Percentiles rank a stretch among this genome's conserved stretches.
phyloP scores from a whole-genome alignment of 768 basidiomycete species.

The Dictyophora rubrovolvata region DNA sequence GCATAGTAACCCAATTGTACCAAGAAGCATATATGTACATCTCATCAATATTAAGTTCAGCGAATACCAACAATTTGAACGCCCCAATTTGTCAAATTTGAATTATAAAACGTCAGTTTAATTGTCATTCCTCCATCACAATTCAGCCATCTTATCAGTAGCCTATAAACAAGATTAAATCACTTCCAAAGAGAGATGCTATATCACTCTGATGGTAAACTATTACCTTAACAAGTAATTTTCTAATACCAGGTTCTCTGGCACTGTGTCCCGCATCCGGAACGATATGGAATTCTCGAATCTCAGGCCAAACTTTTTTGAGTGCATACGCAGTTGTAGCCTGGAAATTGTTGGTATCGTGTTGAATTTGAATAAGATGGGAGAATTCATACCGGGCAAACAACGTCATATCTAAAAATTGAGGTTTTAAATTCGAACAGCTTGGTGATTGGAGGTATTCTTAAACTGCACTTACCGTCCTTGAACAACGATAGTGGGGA shows the following conservation, averaged over 20 bases:
- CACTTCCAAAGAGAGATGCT: not conserved
- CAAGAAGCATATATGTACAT: too few species aligned
- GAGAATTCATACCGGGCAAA: constrained; percentile 61
- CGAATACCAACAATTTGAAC: too few species aligned
- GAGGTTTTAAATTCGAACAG: not conserved
- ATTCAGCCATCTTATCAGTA: constrained; percentile 11
- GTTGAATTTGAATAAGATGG: not conserved
- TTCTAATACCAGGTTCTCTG: constrained; percentile 59
- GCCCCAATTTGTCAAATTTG: too few species aligned
- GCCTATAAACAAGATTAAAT: constrained; percentile 7
- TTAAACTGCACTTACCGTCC: constrained; percentile 34
- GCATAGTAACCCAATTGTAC: too few species aligned
- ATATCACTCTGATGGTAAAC: constrained; percentile 10
- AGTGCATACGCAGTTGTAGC: constrained; percentile 72
- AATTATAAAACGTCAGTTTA: too few species aligned
- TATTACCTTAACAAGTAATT: constrained; percentile 62
- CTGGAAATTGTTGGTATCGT: constrained; percentile 23
- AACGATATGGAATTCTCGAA: constrained; percentile 55
- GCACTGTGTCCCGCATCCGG: constrained; percentile 85
- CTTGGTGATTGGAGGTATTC: not conserved
- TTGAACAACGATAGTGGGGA: constrained; percentile 74
- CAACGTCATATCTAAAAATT: constrained; percentile 51
- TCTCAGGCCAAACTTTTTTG: constrained; percentile 77
- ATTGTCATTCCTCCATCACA: constrained; percentile 11
- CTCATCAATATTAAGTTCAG: too few species aligned